These are phyloP conservation scores for Rickenella mellea DNA, from an alignment of 768 basidiomycete genomes.

Conservation along the genomic window DNA sequence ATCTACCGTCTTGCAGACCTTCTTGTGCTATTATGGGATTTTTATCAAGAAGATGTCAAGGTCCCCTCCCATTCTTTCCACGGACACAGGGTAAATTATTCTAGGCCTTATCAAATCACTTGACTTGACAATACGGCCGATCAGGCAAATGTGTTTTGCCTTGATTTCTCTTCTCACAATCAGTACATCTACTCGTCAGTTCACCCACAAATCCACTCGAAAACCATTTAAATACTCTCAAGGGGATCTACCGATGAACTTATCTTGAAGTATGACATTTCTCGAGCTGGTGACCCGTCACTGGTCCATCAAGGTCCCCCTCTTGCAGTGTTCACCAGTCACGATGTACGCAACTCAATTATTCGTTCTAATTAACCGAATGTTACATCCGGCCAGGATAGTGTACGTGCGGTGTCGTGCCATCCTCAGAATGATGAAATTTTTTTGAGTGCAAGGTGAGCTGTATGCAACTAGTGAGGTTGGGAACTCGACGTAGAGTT, in stretches of 20 bases:
- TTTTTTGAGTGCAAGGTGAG: constrained; percentile 61
- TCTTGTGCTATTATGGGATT: constrained; percentile 53
- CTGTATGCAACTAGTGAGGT: too few species aligned
- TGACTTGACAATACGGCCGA: not conserved
- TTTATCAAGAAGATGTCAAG: constrained; percentile 46
- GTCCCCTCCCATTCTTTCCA: constrained; percentile 24
- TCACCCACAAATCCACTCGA: constrained; percentile 1
- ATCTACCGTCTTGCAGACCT: constrained; percentile 29
- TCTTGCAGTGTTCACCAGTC: not conserved
- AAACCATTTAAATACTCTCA: not conserved
- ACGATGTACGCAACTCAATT: constrained; percentile 1
- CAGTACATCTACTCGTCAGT: constrained; percentile 58
- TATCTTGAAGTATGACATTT: constrained; percentile 45
- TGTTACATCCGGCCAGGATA: constrained; percentile 35
- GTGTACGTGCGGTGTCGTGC: constrained; percentile 52
- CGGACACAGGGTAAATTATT: constrained; percentile 17
- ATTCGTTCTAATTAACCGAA: not conserved
- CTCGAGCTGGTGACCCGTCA: constrained; percentile 13
- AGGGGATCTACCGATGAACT: constrained; percentile 49
- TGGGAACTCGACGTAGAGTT: too few species aligned
- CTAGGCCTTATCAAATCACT: not conserved
- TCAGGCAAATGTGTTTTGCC: constrained; percentile 62
- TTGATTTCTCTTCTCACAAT: constrained; percentile 63
- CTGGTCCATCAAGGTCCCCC: not conserved
- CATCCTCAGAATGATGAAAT: constrained; percentile 62